phyloP scores from a whole-genome alignment of 1,284 basidiomycete species.

The Melampsora americana region DNA sequence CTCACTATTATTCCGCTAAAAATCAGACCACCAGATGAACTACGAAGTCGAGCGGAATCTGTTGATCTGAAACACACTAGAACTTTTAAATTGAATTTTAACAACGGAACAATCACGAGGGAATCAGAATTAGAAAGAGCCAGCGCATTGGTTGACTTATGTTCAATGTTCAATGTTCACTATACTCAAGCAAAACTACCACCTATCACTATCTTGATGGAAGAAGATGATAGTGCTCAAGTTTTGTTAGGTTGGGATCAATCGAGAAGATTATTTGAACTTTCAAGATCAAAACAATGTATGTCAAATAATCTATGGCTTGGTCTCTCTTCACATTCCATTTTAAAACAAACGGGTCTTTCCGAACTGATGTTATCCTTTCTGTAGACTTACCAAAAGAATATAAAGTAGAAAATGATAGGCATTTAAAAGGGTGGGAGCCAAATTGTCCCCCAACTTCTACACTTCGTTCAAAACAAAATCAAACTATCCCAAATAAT shows the following conservation, averaged over 20 bases:
- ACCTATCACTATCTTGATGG: background rate
- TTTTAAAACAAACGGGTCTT: no score
- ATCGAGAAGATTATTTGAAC: background rate
- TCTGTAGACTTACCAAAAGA: background rate
- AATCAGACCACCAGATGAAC: conserved; percentile 7
- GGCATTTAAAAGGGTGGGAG: conserved; percentile 21
- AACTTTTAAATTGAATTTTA: background rate
- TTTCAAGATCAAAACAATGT: conserved; percentile 2
- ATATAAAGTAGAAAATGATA: conserved; percentile 2
- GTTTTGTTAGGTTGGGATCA: conserved; percentile 9
- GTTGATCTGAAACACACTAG: background rate
- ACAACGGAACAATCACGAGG: background rate
- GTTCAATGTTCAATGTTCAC: background rate
- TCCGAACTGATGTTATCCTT: background rate
- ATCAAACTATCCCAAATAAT: background rate
- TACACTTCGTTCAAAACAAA: background rate
- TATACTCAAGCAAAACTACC: background rate
- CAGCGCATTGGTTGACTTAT: conserved; percentile 4
- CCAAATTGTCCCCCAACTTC: conserved; percentile 42
- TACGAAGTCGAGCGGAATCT: background rate
- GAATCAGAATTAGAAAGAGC: background rate
- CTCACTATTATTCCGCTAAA: background rate
- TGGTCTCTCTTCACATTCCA: no score
- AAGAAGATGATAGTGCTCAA: conserved; percentile 5
- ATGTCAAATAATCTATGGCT: background rate